Evolutionary conservation across 495 filamentous ascomycete genomes (phyloP).

Genomic region (Hyphodiscus hymeniophilus): DNA sequence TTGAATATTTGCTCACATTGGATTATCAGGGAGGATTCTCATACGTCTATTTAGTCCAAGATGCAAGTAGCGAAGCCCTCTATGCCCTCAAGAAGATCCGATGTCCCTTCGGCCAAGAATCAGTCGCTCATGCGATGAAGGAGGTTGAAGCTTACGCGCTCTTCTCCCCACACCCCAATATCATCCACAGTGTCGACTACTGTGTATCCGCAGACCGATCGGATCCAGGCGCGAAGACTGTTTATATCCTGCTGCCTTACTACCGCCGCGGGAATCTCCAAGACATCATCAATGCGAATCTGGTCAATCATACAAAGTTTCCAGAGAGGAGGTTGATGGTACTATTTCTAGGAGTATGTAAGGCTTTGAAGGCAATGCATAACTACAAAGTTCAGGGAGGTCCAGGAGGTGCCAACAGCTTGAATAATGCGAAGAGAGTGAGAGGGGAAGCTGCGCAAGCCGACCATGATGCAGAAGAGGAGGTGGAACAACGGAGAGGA

Average conservation of each 20-base stretch:
- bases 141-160: slow-evolving; percentile 95
- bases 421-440: slow-evolving; percentile 49
- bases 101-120: slow-evolving; percentile 95
- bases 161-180: slow-evolving; percentile 71
- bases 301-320: slow-evolving; percentile 93
- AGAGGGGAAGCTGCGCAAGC: slow-evolving; percentile 50
- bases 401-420: slow-evolving; percentile 38
- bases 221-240: slow-evolving; percentile 74
- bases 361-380: slow-evolving; percentile 84
- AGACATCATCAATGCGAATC: slow-evolving; percentile 95
- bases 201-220: slow-evolving; percentile 46
- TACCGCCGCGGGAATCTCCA: slow-evolving; percentile 92
- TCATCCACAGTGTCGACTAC: slow-evolving; percentile 90
- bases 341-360: slow-evolving; percentile 85
- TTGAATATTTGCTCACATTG: slow-evolving; percentile 2
- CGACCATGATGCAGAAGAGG: slow-evolving; percentile 50
- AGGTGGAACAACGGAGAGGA: slow-evolving; percentile 38
- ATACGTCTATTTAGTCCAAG: slow-evolving; percentile 97
- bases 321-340: slow-evolving; percentile 82
- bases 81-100: slow-evolving; percentile 98
- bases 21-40: slow-evolving; percentile 79
- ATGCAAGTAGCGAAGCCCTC: slow-evolving; percentile 67
- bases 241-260: slow-evolving; percentile 93
- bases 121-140: slow-evolving; percentile 84
- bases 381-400: slow-evolving; percentile 63